phyloP scores from a whole-genome alignment of 345 rosid genomes.

The Erucastrum elatum region DNA sequence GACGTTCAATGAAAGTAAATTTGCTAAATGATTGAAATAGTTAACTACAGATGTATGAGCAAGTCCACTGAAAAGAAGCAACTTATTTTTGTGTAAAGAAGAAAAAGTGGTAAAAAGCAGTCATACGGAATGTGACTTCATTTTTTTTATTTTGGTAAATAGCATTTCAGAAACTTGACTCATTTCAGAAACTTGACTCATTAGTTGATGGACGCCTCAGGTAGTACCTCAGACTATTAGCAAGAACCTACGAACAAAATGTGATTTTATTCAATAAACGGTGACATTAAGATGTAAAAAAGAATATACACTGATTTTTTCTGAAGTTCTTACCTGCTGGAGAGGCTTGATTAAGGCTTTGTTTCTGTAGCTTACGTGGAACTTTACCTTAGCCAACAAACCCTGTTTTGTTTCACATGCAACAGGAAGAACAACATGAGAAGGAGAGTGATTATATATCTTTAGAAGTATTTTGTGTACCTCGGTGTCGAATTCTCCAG shows the following conservation, averaged over 20 bases:
- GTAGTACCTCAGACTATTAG: slow-evolving; percentile 72
- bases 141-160: background rate
- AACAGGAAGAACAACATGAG: slow-evolving; percentile 11
- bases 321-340: slow-evolving; percentile 58
- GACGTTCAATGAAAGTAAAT: slow-evolving; percentile 9
- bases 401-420: slow-evolving; percentile 47
- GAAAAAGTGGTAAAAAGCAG: background rate
- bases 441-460: background rate
- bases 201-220: slow-evolving; percentile 79
- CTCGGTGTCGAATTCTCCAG: slow-evolving; percentile 99
- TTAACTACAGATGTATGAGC: slow-evolving; percentile 30
- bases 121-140: background rate
- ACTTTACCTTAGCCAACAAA: slow-evolving; percentile 90
- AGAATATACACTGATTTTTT: background rate
- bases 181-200: slow-evolving; percentile 79
- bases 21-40: slow-evolving; percentile 3
- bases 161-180: slow-evolving; percentile 59
- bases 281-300: background rate
- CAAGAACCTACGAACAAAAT: slow-evolving; percentile 55
- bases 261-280: background rate
- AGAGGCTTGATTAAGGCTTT: slow-evolving; percentile 89
- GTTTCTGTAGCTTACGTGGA: slow-evolving; percentile 87
- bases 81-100: slow-evolving; percentile 31
- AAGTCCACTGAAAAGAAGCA: slow-evolving; percentile 1
- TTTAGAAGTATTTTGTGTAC: no score